A percentile compares a stretch with the other conserved stretches of the same genome.
These are phyloP conservation scores for Fusarium buharicum DNA, from an alignment of 2,329 filamentous ascomycete species.

Conservation along the genomic window DNA sequence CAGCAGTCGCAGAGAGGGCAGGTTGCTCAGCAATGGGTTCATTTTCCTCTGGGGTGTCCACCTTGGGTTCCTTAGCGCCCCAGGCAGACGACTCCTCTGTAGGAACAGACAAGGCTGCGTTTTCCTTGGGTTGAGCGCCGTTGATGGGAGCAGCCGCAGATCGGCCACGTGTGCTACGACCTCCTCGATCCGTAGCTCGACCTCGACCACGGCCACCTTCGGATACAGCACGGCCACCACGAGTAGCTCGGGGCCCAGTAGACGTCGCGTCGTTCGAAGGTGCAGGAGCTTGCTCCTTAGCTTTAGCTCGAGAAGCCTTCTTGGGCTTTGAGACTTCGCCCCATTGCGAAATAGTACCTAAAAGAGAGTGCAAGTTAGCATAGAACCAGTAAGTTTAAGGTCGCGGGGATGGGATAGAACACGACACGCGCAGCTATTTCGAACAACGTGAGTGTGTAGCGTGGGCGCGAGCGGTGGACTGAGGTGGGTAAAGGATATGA, in stretches of 20 bases:
- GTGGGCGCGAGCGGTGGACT: slow-evolving; percentile 29
- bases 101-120: slow-evolving; percentile 68
- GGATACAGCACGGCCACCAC: slow-evolving; percentile 70
- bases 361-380: slow-evolving; percentile 45
- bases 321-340: slow-evolving; percentile 83
- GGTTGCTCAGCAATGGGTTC: slow-evolving; percentile 48
- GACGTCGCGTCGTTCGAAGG: slow-evolving; percentile 60
- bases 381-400: slow-evolving; percentile 5
- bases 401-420: not conserved
- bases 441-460: slow-evolving; percentile 21
- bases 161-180: slow-evolving; percentile 71
- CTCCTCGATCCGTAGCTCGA: slow-evolving; percentile 71
- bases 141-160: slow-evolving; percentile 68
- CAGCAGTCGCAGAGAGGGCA: slow-evolving; percentile 48
- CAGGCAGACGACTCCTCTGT: slow-evolving; percentile 73
- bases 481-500: slow-evolving; percentile 35
- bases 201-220: slow-evolving; percentile 72
- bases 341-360: slow-evolving; percentile 85
- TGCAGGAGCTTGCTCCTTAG: slow-evolving; percentile 69
- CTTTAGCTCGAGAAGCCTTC: slow-evolving; percentile 80
- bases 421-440: slow-evolving; percentile 15
- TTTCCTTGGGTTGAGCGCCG: slow-evolving; percentile 68
- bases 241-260: slow-evolving; percentile 59
- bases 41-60: slow-evolving; percentile 50
- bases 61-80: slow-evolving; percentile 55